phyloP scores from a whole-genome alignment of 169 alveolate species.

The Plasmodium billcollinsi region DNA sequence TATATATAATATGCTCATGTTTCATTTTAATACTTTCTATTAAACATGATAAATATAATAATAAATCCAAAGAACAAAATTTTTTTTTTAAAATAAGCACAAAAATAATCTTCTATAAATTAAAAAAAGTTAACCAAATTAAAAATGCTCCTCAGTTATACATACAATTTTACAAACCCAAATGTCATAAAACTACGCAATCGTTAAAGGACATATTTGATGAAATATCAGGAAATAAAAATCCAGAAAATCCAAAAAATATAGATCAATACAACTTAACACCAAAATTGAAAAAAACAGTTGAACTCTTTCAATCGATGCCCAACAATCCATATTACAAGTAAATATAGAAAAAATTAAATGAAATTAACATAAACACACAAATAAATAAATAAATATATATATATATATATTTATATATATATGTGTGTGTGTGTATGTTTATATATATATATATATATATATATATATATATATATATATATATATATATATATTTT shows the following conservation, averaged over 20 bases:
- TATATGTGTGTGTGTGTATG: no score
- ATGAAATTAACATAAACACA: no score
- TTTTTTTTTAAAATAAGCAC: conserved; percentile 2
- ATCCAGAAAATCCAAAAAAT: conserved; percentile 29
- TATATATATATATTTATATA: background rate
- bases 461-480: background rate
- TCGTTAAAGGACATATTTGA: conserved; percentile 29
- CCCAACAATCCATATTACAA: conserved; percentile 59
- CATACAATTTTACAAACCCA: conserved; percentile 34
- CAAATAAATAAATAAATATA: background rate
- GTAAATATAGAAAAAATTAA: conserved; percentile 12
- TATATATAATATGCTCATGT: conserved; percentile 38
- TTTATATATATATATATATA: background rate
- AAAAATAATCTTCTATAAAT: background rate
- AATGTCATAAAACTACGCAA: conserved; percentile 6
- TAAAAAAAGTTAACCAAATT: conserved; percentile 24
- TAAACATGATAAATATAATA: conserved; percentile 15
- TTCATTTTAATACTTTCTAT: conserved; percentile 40
- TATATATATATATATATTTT: no score
- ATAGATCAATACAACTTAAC: conserved; percentile 63
- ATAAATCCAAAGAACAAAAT: conserved; percentile 17
- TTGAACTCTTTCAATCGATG: conserved; percentile 43
- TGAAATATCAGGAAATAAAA: conserved; percentile 38
- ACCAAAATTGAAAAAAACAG: conserved; percentile 74
- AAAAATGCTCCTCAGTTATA: conserved; percentile 20